Base-by-base conservation (phyloP, 371 early-diverging fungal genomes). In the Dichotomocladium elegans region DNA sequence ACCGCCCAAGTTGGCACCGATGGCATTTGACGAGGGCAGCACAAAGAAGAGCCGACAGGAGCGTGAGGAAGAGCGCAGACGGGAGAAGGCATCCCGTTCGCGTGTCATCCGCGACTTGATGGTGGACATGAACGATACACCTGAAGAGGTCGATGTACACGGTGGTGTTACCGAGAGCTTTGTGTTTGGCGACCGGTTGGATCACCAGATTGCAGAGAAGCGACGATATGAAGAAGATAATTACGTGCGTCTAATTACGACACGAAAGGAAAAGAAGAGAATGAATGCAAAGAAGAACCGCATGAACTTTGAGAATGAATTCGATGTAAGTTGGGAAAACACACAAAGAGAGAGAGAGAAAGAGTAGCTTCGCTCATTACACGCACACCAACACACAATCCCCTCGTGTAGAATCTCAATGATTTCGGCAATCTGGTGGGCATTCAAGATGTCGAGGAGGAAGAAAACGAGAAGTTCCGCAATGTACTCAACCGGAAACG, bases 181-280 rank as follows among this genome's bases (percentile, higher is more conserved):
- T 48, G 79, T 78, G 15, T 65, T 56, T 31, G 74, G 75, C 53
- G 81, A 81, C 37, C 68, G 73, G 7, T 62, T 81, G 40, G 81
- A 84, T 60, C 70, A 61, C 44, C 51, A 74, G 41, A 68, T 85
- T 57, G 68, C 66, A 14, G 91, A 93, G 61, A 83, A 90, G 47
- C 72, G 78, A 34, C 64, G 74, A 22, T 94, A 89, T 58, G 98
- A 98, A 74, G 95, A 95, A 69, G 89, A 90, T 27, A 93, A 94
- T 65, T 95, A 93, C 63, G 82, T 87, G 40, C 87, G 98, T 54
- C 64, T 94, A 28, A 72, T 77, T 41, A 53, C 88, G 25, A 87
- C 87, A 35, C 85, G 86, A 60, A 88, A 89, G 66, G 92, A 94
- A 51, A 80, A 86, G 70, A 75, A 79, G 58, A 72, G 80, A 48